Percentiles rank a stretch among this genome's conserved stretches.
Conservation (phyloP, 495 filamentous ascomycete species). For the Trichodelitschia bisporula region DNA sequence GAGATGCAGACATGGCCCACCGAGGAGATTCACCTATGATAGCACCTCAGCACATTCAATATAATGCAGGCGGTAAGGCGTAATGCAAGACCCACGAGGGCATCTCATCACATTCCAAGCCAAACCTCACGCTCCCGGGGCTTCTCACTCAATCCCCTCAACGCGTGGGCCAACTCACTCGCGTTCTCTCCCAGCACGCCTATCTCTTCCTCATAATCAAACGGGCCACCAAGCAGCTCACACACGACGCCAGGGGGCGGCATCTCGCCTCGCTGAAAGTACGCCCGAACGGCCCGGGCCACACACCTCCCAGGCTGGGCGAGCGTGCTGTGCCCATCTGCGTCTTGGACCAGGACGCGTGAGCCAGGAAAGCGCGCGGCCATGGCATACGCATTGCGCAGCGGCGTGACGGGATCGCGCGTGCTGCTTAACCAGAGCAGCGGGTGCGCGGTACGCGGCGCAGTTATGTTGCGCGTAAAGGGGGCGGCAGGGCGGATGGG, state of each 20-base stretch:
- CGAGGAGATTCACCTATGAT: too few relatives aligned
- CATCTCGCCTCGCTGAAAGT: conserved; percentile 14
- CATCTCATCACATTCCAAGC: too few relatives aligned
- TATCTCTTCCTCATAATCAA: too few relatives aligned
- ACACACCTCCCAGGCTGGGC: conserved; percentile 11
- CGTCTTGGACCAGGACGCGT: conserved; percentile 28
- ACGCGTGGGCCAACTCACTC: too few relatives aligned
- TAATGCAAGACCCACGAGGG: too few relatives aligned
- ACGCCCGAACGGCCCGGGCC: conserved; percentile 6
- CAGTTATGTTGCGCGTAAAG: not conserved
- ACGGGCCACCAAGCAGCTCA: not conserved
- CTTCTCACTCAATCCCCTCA: too few relatives aligned
- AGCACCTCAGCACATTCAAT: too few relatives aligned
- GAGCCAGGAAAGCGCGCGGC: conserved; percentile 24
- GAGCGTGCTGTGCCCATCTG: conserved; percentile 19
- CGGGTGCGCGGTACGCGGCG: not conserved
- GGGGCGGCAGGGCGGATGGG: not conserved
- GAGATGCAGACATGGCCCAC: too few relatives aligned
- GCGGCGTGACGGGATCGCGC: conserved; percentile 2
- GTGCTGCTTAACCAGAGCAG: conserved; percentile 2
- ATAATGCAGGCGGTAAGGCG: too few relatives aligned
- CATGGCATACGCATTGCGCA: not conserved
- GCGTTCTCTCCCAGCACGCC: too few relatives aligned
- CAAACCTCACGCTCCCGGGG: too few relatives aligned
- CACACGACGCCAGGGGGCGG: conserved; percentile 11